These are phyloP conservation scores for Botrytis porri DNA, from an alignment of 2,329 filamentous ascomycete genomes.

Conservation along the genomic window DNA sequence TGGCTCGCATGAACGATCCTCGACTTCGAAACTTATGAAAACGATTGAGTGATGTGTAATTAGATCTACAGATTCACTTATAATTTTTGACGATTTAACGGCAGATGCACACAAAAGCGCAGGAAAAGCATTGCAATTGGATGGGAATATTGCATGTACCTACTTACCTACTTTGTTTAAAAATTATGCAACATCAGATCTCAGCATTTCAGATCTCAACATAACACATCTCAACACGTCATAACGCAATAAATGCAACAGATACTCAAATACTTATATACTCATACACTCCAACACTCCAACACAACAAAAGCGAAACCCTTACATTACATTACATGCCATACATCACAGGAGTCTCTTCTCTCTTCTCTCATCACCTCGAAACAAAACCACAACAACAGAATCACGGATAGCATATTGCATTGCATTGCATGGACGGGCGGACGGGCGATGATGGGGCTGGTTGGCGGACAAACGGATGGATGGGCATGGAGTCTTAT, in stretches of 20 bases:
- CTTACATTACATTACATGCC: neutral
- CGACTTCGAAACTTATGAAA: neutral
- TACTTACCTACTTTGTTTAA: neutral
- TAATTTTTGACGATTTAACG: neutral
- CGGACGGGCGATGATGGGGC: neutral
- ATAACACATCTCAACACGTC: neutral
- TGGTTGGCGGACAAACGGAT: neutral
- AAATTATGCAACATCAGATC: neutral
- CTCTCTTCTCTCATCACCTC: neutral
- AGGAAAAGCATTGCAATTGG: neutral
- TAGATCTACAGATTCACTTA: neutral
- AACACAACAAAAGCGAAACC: neutral
- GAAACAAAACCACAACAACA: neutral
- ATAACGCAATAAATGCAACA: neutral
- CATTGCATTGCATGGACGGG: neutral
- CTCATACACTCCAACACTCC: neutral
- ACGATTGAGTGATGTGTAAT: neutral
- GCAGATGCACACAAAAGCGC: neutral
- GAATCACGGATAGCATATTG: neutral
- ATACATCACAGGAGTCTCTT: neutral
- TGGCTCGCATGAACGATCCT: conserved; percentile 34
- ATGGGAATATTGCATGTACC: neutral
- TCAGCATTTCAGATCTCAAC: neutral
- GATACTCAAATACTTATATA: neutral
- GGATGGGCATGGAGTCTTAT: neutral